Evolutionary conservation across 2,329 filamentous ascomycete species (phyloP).

Genomic region (Colletotrichum falcatum): DNA sequence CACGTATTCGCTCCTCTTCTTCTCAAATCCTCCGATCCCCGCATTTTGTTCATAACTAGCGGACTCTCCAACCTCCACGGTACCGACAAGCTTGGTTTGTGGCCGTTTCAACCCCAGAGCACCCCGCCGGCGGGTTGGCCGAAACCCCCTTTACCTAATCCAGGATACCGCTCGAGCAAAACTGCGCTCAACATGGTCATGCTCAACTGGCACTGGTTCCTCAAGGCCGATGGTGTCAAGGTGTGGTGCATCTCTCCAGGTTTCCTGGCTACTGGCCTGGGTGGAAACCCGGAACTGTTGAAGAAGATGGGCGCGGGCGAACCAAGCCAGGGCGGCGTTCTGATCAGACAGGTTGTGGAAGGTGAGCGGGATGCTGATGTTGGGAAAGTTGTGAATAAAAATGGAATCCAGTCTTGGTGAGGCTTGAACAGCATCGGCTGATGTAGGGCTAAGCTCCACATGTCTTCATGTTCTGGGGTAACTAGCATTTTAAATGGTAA

Average conservation of each 20-base stretch:
- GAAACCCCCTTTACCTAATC: constrained; percentile 53
- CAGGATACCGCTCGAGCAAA: constrained; percentile 56
- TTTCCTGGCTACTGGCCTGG: constrained; percentile 60
- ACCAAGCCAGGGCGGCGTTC: constrained; percentile 51
- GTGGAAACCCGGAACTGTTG: constrained; percentile 47
- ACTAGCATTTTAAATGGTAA: neutral
- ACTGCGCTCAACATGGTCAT: constrained; percentile 63
- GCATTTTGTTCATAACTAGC: constrained; percentile 61
- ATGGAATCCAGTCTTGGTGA: constrained; percentile 50
- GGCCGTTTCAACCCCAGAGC: constrained; percentile 47
- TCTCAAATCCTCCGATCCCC: constrained; percentile 55
- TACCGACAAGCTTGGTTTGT: constrained; percentile 42
- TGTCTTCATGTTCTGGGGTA: too few relatives aligned
- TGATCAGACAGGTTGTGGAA: constrained; percentile 56
- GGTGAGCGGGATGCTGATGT: constrained; percentile 56
- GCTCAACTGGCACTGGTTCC: constrained; percentile 55
- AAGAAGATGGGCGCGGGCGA: constrained; percentile 52
- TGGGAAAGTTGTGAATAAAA: constrained; percentile 51
- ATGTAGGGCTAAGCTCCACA: neutral
- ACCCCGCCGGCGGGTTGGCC: constrained; percentile 59
- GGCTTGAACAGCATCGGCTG: neutral
- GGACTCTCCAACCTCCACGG: constrained; percentile 53
- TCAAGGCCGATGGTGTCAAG: constrained; percentile 63
- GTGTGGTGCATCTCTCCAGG: constrained; percentile 62
- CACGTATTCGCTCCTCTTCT: constrained; percentile 55